phyloP scores from a whole-genome alignment of 2,329 filamentous ascomycete species.

The Aureobasidium namibiae region DNA sequence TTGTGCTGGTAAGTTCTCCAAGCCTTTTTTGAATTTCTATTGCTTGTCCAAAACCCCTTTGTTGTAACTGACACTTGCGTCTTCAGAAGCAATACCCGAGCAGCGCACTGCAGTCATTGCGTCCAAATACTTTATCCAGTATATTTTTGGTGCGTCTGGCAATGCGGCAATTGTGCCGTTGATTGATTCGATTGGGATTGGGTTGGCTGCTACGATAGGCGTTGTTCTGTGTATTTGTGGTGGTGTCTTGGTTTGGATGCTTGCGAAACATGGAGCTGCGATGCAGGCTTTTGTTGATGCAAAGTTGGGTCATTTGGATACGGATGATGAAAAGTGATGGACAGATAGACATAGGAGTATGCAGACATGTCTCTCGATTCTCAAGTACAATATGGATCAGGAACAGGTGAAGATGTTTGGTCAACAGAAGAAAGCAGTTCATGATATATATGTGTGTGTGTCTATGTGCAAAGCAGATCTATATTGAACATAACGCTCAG shows the following conservation, averaged over 20 bases:
- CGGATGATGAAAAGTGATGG: not conserved
- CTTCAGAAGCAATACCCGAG: constrained; percentile 60
- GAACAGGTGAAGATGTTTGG: too few relatives aligned
- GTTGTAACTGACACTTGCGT: too few relatives aligned
- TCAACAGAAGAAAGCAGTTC: not conserved
- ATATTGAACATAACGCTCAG: not conserved
- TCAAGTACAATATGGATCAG: too few relatives aligned
- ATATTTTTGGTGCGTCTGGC: constrained; percentile 60
- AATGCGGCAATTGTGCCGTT: constrained; percentile 63
- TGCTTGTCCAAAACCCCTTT: too few relatives aligned
- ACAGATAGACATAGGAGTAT: too few relatives aligned
- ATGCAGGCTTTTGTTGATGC: constrained; percentile 49
- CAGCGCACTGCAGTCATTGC: constrained; percentile 59
- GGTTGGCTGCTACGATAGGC: constrained; percentile 65
- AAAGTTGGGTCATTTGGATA: not conserved
- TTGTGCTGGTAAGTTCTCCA: constrained; percentile 43
- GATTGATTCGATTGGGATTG: constrained; percentile 61
- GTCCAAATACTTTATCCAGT: constrained; percentile 68
- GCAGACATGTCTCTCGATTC: too few relatives aligned
- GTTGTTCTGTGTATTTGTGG: constrained; percentile 42
- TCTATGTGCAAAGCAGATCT: not conserved
- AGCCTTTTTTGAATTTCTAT: too few relatives aligned
- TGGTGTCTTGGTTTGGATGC: constrained; percentile 35
- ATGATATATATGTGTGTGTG: not conserved
- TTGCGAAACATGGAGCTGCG: constrained; percentile 40